Conservation (phyloP, 768 basidiomycete species). For the Kwoniella newhampshirensis region DNA sequence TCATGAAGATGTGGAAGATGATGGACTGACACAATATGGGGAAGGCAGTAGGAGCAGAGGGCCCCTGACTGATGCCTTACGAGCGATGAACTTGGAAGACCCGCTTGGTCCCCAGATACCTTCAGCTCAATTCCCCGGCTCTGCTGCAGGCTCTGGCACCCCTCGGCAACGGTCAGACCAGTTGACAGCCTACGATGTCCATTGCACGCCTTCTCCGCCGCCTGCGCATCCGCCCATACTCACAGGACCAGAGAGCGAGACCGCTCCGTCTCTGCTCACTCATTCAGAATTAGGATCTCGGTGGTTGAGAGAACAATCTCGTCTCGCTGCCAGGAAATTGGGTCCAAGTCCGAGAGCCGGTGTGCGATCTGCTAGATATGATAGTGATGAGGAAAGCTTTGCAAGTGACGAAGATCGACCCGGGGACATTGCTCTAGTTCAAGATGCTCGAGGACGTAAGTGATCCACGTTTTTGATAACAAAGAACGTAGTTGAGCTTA, state of each 20-base stretch:
- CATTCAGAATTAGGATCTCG: constrained; percentile 65
- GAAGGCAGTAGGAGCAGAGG: neutral
- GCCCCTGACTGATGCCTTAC: neutral
- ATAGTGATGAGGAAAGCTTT: constrained; percentile 36
- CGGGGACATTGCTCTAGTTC: constrained; percentile 40
- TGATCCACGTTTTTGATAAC: neutral
- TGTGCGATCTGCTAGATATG: constrained; percentile 2
- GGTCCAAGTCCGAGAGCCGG: neutral
- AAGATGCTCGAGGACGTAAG: constrained; percentile 50
- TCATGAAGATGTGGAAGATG: neutral
- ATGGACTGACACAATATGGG: constrained; percentile 1
- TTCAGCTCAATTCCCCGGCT: no score
- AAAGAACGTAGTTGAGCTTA: neutral
- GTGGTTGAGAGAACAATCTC: constrained; percentile 81
- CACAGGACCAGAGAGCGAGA: constrained; percentile 29
- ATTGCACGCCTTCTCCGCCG: neutral
- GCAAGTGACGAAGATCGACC: constrained; percentile 39
- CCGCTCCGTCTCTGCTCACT: constrained; percentile 31
- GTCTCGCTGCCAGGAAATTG: constrained; percentile 61
- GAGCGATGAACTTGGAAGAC: neutral
- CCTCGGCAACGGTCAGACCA: constrained; percentile 1
- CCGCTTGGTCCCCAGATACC: no score
- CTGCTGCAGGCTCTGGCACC: constrained; percentile 3
- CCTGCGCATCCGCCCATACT: constrained; percentile 6
- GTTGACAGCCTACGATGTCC: no score